Base-by-base conservation (phyloP, 1,284 basidiomycete species). In the Cryptococcus sp. region DNA sequence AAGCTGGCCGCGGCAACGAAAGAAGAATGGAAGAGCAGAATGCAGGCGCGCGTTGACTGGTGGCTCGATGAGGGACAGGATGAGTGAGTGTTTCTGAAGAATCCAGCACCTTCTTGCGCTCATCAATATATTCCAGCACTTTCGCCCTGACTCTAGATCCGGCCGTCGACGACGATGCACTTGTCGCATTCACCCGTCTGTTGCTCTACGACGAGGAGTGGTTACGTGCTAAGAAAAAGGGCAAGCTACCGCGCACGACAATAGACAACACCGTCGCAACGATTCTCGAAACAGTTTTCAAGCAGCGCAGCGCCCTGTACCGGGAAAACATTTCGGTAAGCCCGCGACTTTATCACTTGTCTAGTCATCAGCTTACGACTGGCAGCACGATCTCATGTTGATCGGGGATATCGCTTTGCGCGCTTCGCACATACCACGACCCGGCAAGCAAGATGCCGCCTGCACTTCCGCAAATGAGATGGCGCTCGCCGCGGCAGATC, bases 31-130 rank as follows among this genome's bases (percentile, higher is more conserved):
- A 46, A 45, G 43, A 46, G 26, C 7, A 39, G 22, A 11, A 25
- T 58, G 20, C 39, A 55, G 39, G 60, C 54, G 19, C 82, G 91
- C 19, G 87, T 94, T 10, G 90, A 95, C 62, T 93, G 89, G 86
- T 93, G 92, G 89, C 80, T 95, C 8, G 91, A 94, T 63, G 85
- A 88, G 72, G 90, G 89, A 2, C 87, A 89, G 19, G 93, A 95
- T 63, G 93, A 97, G 93, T 94, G 70, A 71, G 89, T 83, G 5
- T 37, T 29, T n/a, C 58, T 48, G 13, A 54, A 37, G 23, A 53
- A 47, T 41, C 34, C 29, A 47, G 34, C 50, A 41, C 46, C 22
- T 40, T 39, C 39, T 49, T 46, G 46, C 49, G 37, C n/a, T 6
- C 26, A 23, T 26, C 26, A 7, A 25, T n/a, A 34, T 8, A n/a